These are phyloP conservation scores for Verticillium isaacii DNA, from an alignment of 2,329 filamentous ascomycete genomes.

Conservation along the genomic window DNA sequence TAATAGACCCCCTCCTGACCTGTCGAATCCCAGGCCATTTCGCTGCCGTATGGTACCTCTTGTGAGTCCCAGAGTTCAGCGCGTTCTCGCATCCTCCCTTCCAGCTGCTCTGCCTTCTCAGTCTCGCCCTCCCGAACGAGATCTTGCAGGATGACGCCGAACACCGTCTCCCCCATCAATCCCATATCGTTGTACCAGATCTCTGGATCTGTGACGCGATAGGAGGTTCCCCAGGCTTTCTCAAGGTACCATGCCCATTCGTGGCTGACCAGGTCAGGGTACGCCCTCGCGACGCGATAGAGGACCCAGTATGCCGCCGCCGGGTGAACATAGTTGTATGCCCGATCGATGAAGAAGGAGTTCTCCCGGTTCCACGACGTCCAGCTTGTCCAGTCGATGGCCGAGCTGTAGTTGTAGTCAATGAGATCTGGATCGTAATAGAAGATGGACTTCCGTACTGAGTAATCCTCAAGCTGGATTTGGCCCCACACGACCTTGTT, in stretches of 20 bases:
- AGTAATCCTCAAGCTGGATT: slow-evolving; percentile 41
- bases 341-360: slow-evolving; percentile 41
- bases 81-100: slow-evolving; percentile 41
- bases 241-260: slow-evolving; percentile 50
- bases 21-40: slow-evolving; percentile 60
- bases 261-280: slow-evolving; percentile 35
- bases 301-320: slow-evolving; percentile 52
- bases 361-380: slow-evolving; percentile 43
- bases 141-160: slow-evolving; percentile 46
- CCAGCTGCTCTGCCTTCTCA: slow-evolving; percentile 31
- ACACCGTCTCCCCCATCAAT: slow-evolving; percentile 57
- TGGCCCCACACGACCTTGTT: slow-evolving; percentile 43
- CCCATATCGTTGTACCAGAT: slow-evolving; percentile 41
- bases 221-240: slow-evolving; percentile 47
- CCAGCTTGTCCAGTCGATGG: slow-evolving; percentile 44
- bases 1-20: slow-evolving; percentile 59
- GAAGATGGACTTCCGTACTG: slow-evolving; percentile 51
- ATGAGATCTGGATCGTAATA: slow-evolving; percentile 45
- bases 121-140: slow-evolving; percentile 41
- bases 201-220: slow-evolving; percentile 30
- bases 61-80: slow-evolving; percentile 45
- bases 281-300: slow-evolving; percentile 47
- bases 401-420: slow-evolving; percentile 37
- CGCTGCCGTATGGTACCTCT: slow-evolving; percentile 51
- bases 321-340: slow-evolving; percentile 57